phyloP scores from a whole-genome alignment of 2,329 filamentous ascomycete species.

The Aspergillus ochraceus region DNA sequence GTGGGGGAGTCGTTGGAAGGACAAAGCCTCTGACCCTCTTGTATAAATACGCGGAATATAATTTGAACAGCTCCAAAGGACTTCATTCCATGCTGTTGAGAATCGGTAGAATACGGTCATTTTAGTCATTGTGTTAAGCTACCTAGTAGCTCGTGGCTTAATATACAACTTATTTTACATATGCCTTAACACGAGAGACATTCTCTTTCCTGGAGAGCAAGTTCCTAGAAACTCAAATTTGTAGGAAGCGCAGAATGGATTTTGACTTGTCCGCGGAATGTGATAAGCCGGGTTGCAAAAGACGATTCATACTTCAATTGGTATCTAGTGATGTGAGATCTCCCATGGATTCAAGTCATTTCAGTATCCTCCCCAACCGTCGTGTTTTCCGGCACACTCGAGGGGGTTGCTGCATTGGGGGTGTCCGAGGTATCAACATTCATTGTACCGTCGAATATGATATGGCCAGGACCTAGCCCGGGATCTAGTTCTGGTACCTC shows the following conservation, averaged over 20 bases:
- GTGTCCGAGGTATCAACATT: constrained; percentile 24
- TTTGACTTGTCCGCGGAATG: not conserved
- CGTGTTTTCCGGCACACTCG: constrained; percentile 14
- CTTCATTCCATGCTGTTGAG: too few relatives aligned
- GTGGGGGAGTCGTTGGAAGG: constrained; percentile 39
- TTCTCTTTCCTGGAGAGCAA: too few relatives aligned
- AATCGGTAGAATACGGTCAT: too few relatives aligned
- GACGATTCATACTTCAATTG: not conserved
- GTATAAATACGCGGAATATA: not conserved
- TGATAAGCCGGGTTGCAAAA: not conserved
- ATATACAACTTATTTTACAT: too few relatives aligned
- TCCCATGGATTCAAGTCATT: constrained; percentile 23
- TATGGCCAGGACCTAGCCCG: constrained; percentile 14
- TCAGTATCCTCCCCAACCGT: constrained; percentile 31
- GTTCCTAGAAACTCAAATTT: too few relatives aligned
- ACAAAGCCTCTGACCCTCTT: constrained; percentile 9
- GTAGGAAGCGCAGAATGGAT: not conserved
- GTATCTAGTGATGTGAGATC: not conserved
- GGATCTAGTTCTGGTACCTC: constrained; percentile 7
- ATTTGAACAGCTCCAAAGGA: not conserved
- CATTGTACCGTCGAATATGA: constrained; percentile 24
- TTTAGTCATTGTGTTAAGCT: not conserved
- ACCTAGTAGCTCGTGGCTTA: not conserved
- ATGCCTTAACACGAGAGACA: too few relatives aligned
- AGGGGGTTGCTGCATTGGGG: constrained; percentile 18